These are phyloP conservation scores for Gymnopilus junonius DNA, from an alignment of 768 basidiomycete genomes.

Conservation along the genomic window DNA sequence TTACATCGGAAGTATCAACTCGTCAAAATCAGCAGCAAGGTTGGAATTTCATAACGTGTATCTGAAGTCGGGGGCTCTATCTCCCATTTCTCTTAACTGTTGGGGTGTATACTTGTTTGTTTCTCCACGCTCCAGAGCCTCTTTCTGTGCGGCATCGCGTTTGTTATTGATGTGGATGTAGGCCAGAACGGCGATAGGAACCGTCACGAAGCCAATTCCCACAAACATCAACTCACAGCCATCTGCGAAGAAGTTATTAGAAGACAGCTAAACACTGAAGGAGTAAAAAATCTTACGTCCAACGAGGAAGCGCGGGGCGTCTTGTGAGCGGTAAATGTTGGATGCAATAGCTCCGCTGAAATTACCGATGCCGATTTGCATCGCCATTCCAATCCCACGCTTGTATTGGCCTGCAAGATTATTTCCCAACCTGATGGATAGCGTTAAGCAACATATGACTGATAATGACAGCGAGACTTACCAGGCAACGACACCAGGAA, in stretches of 20 bases:
- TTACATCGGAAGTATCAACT: background rate
- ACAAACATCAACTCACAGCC: slow-evolving; percentile 71
- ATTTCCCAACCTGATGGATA: slow-evolving; percentile 59
- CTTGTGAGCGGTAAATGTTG: slow-evolving; percentile 63
- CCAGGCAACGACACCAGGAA: slow-evolving; percentile 69
- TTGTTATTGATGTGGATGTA: slow-evolving; percentile 62
- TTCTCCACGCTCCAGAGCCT: slow-evolving; percentile 34
- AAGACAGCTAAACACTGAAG: background rate
- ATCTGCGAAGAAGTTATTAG: slow-evolving; percentile 38
- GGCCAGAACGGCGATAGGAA: slow-evolving; percentile 50
- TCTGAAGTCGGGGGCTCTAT: slow-evolving; percentile 26
- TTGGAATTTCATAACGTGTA: slow-evolving; percentile 17
- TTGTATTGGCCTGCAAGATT: slow-evolving; percentile 74
- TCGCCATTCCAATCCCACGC: slow-evolving; percentile 67
- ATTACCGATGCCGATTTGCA: slow-evolving; percentile 73
- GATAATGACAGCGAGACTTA: slow-evolving; percentile 27
- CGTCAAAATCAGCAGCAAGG: background rate
- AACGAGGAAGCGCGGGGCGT: slow-evolving; percentile 61
- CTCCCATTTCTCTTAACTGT: slow-evolving; percentile 34
- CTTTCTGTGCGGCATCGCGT: slow-evolving; percentile 45
- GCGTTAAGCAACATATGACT: background rate
- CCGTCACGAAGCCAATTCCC: slow-evolving; percentile 59
- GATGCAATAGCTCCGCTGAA: slow-evolving; percentile 66
- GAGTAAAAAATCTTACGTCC: slow-evolving; percentile 53
- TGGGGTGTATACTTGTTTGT: slow-evolving; percentile 36